Conservation (phyloP, 108 stramenopile genomes). For the Nannochloropsis salina region DNA sequence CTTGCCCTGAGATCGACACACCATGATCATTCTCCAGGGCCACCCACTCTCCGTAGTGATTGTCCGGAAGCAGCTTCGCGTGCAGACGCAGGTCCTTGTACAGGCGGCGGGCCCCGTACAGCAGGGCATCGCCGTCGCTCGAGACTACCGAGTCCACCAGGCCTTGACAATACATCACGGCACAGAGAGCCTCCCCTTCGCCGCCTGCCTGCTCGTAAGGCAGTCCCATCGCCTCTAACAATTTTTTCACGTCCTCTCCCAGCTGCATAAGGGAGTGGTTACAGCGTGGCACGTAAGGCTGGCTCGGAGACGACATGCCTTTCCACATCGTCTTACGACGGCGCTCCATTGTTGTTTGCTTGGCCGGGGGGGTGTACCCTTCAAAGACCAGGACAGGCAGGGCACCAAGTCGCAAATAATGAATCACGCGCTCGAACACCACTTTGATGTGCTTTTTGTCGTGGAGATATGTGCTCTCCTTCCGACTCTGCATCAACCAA, state of each 20-base stretch:
- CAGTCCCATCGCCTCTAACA: neutral
- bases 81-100: neutral
- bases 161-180: neutral
- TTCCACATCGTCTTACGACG: neutral
- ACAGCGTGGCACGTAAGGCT: neutral
- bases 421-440: neutral
- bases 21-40: neutral
- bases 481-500: neutral
- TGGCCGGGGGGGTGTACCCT: neutral
- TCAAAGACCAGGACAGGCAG: conserved; percentile 2
- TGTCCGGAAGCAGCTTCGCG: neutral
- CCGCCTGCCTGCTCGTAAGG: neutral
- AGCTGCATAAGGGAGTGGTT: neutral
- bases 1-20: neutral
- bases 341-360: neutral
- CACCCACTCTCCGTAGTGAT: neutral
- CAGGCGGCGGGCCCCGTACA: neutral
- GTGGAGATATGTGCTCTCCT: neutral
- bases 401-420: neutral
- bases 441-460: conserved; percentile 6
- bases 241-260: neutral
- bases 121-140: conserved; percentile 13
- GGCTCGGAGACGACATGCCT: neutral
- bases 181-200: neutral
- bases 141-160: neutral